Evolutionary conservation across 208 protist species (phyloP), one percentile per base, ranked within the genome.

Genomic region (Trypanosoma boissoni): DNA sequence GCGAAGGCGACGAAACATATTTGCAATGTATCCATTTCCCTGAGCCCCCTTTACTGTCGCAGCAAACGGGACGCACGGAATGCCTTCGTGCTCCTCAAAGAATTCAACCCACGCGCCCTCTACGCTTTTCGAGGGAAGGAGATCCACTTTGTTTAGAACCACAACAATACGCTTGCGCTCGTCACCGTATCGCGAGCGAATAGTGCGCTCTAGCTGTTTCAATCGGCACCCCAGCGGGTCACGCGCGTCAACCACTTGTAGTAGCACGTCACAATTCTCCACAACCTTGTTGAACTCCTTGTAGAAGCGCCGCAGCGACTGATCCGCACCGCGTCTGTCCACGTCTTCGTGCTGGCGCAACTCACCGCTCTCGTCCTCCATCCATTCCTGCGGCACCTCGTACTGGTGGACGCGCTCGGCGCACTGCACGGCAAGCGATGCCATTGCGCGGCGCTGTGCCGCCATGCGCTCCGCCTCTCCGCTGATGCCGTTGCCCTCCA

Each of bases 61-160:
- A n/a, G 83, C 69, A 49, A 96, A 96, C 3, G 88, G 86, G 23
- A 96, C 81, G 65, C 85, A 91, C 31, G 76, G 62, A 51, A 95
- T 48, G 23, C 84, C 65, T 66, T 96, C 86, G 16, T 85, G 76
- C 28, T 72, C 29, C 65, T 94, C 83, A 65, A 94, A 95, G 65
- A 92, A 88, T 31, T 91, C 41, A 4, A 94, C 69, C 89, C 91
- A 96, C 24, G 68, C 73, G 50, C 93, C 66, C 39, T 92, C 67
- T 54, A 95, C 78, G 89, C 98, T 84, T 36, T 92, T 86, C 1
- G 84, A 86, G 23, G 97, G 98, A 24, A 99, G 80, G 10, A 99
- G 73, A 80, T 99, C 96, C 24, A 98, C 94, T 78, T 99, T 99
- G 70, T 99, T 99, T 8, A 99, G 79, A 28, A 99, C 83, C 7